phyloP scores from a whole-genome alignment of 129 eudicot genomes.

The Artemisia annua region DNA sequence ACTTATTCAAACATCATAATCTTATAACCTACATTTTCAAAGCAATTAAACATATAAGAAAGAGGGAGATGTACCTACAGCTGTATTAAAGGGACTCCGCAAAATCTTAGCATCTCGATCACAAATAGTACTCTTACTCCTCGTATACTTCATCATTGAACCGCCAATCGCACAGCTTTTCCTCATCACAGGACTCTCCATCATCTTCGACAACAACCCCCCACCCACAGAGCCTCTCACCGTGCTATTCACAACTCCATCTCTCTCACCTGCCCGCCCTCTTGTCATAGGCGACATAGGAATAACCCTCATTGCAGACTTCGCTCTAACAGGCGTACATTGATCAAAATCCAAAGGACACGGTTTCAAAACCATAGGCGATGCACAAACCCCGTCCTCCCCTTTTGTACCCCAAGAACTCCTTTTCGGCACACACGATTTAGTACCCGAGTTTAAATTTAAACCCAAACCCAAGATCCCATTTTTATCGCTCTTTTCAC shows the following conservation, averaged over 20 bases:
- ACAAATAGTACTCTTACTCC: constrained; percentile 78
- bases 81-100: constrained; percentile 59
- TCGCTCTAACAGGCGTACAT: constrained; percentile 72
- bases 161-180: constrained; percentile 61
- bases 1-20: not conserved
- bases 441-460: constrained; percentile 20
- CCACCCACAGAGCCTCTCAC: constrained; percentile 80
- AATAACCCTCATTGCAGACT: constrained; percentile 34
- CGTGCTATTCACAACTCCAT: constrained; percentile 35
- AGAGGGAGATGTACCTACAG: constrained; percentile 95
- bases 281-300: constrained; percentile 52
- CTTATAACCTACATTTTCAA: not conserved
- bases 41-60: constrained; percentile 5
- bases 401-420: constrained; percentile 78
- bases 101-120: constrained; percentile 73
- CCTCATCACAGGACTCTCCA: constrained; percentile 55
- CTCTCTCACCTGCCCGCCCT: constrained; percentile 43
- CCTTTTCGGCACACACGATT: constrained; percentile 50
- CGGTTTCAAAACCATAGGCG: constrained; percentile 61
- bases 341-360: constrained; percentile 89
- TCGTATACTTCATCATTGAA: constrained; percentile 58
- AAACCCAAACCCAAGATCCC: constrained; percentile 10
- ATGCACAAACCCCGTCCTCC: constrained; percentile 41
- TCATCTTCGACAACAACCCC: constrained; percentile 51
- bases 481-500: constrained; percentile 46